A percentile compares a stretch with the other conserved stretches of the same genome.
Evolutionary conservation across 257 asterid genomes (phyloP).

Genomic region (Coffea eugenioides): DNA sequence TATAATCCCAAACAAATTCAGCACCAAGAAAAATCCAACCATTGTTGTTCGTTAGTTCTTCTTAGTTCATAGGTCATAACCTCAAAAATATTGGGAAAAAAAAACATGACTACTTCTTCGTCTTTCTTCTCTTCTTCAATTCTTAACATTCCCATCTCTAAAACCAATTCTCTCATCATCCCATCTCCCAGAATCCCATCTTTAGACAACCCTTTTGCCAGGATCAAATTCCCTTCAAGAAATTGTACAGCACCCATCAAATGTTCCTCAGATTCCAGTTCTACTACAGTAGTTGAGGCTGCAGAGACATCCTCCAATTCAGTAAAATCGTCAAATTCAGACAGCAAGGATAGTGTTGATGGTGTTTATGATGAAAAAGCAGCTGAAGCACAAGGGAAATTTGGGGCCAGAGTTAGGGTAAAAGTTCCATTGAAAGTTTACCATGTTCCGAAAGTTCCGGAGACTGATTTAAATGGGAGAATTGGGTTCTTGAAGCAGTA

Average conservation of each 20-base stretch:
- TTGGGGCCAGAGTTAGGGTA: constrained; percentile 64
- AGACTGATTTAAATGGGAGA: constrained; percentile 55
- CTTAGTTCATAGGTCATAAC: not conserved
- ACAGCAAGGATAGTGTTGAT: constrained; percentile 14
- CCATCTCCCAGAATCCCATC: constrained; percentile 20
- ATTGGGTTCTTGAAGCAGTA: constrained; percentile 77
- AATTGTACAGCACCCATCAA: constrained; percentile 12
- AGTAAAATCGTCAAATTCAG: constrained; percentile 27
- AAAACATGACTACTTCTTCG: constrained; percentile 25
- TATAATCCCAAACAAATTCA: constrained; percentile 10
- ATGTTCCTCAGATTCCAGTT: constrained; percentile 32
- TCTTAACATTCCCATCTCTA: constrained; percentile 32
- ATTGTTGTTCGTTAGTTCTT: not conserved
- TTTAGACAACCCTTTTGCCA: constrained; percentile 24
- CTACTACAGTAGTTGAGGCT: constrained; percentile 30
- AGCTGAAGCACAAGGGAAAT: constrained; percentile 28
- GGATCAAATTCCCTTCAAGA: constrained; percentile 13
- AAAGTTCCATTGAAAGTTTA: constrained; percentile 72
- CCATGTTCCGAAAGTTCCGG: constrained; percentile 82
- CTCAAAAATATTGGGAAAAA: not conserved
- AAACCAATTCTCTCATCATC: constrained; percentile 15
- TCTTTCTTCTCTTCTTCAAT: constrained; percentile 22
- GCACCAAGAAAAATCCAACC: not conserved
- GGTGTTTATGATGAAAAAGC: constrained; percentile 34
- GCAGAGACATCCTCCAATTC: constrained; percentile 21